Evolutionary conservation across 805 yeast species (phyloP), one percentile per base, ranked within the genome.

Genomic region (Saccharomycopsis babjevae): DNA sequence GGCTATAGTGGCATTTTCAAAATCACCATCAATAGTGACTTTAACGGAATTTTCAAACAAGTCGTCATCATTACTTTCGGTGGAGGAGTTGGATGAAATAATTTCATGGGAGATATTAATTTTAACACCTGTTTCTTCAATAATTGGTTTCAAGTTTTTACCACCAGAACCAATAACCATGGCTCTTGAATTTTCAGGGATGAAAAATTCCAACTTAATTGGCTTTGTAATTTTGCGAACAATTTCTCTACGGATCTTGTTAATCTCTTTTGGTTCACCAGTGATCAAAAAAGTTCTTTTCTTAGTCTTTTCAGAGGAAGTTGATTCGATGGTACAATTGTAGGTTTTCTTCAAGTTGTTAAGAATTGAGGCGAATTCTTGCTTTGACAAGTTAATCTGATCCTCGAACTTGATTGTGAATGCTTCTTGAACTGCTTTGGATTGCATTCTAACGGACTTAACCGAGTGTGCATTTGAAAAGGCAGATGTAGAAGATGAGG

Each of bases 91-190:
- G 42, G 50, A 58, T 50, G 70, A 62, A 11, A 66, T 66, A 67
- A 71, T 55, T 68, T 67, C 62, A 54, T 67, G 73, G 6, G 84
- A 86, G 68, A 92, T 84, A 67, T 88, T 88, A 66, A 92, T 83
- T 66, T 79, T 87, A 59, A 84, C 84, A 57, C 83, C 85, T 57
- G 88, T 80, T 42, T 80, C 76, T 59, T 80, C 86, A 57, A 88
- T 79, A 65, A 92, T 88, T 62, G 94, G 92, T 71, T 84, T 88
- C 73, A 92, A 82, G 63, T 79, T 86, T 67, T 79, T 81, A 71
- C 98, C 98, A 71, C 86, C 88, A 54, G 92, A 80, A 62, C 98
- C 98, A 73, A 92, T 92, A 62, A 92, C 82, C 57, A 82, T 80
- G 7, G 96, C 80, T 73, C 94, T 82, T 62, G 89, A 79, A 66